These are phyloP conservation scores for Cyberlindnera amylophila DNA, from an alignment of 805 yeast genomes.

Conservation along the genomic window DNA sequence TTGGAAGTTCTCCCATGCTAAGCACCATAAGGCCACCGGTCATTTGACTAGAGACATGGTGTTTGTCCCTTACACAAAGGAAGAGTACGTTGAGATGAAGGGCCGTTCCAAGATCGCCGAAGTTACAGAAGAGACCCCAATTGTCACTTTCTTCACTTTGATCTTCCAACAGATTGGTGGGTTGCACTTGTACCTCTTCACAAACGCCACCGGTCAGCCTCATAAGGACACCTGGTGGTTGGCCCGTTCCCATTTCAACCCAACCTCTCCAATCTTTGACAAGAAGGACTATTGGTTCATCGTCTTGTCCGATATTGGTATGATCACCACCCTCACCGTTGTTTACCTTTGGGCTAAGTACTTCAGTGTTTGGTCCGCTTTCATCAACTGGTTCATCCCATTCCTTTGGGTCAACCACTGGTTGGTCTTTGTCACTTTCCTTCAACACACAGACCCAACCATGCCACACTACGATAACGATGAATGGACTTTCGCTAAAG, in stretches of 20 bases:
- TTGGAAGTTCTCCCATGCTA: conserved; percentile 80
- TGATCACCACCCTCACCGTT: conserved; percentile 46
- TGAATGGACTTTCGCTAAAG: conserved; percentile 84
- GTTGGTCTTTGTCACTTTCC: conserved; percentile 81
- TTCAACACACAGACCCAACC: conserved; percentile 77
- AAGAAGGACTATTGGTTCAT: conserved; percentile 68
- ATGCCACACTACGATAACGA: conserved; percentile 75
- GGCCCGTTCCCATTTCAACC: conserved; percentile 65
- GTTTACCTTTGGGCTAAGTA: conserved; percentile 57
- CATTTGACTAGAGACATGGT: conserved; percentile 81
- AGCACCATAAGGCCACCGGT: conserved; percentile 90
- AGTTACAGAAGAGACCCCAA: conserved; percentile 70
- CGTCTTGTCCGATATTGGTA: conserved; percentile 70
- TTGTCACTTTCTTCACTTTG: conserved; percentile 53
- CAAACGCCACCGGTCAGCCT: conserved; percentile 75
- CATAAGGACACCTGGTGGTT: conserved; percentile 46
- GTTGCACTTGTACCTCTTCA: conserved; percentile 61
- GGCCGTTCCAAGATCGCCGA: conserved; percentile 32
- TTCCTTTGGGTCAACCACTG: conserved; percentile 83
- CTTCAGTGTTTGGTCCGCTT: conserved; percentile 60
- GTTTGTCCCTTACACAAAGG: conserved; percentile 69
- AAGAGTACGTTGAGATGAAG: conserved; percentile 41
- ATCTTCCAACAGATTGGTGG: conserved; percentile 74
- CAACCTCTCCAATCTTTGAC: conserved; percentile 71
- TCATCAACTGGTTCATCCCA: conserved; percentile 72